phyloP scores from a whole-genome alignment of 2,329 filamentous ascomycete genomes.

The Lecanoromycetidae sp. region DNA sequence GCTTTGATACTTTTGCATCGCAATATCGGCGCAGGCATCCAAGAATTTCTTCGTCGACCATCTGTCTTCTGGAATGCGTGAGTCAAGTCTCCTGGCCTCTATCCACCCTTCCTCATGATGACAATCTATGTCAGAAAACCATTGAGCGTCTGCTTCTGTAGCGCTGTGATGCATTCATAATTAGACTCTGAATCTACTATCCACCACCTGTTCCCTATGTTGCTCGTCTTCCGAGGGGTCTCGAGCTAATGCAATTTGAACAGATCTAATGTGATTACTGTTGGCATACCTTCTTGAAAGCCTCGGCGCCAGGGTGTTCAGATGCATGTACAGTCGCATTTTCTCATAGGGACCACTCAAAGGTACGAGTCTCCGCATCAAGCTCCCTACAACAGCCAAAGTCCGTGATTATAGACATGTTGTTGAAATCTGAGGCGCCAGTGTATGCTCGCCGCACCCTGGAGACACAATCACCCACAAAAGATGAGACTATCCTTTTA shows the following conservation, averaged over 20 bases:
- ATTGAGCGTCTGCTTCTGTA: slow-evolving; percentile 10
- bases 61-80: no score
- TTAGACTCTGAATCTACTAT: slow-evolving; percentile 13
- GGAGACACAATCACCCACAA: slow-evolving; percentile 9
- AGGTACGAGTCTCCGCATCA: neutral
- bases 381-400: neutral
- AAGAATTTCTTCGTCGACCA: no score
- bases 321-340: neutral
- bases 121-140: slow-evolving; percentile 11
- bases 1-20: slow-evolving; percentile 21
- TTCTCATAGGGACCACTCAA: no score
- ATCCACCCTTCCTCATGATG: slow-evolving; percentile 12
- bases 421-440: slow-evolving; percentile 13
- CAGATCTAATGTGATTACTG: neutral
- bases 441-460: slow-evolving; percentile 6
- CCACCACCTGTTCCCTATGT: neutral
- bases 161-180: slow-evolving; percentile 10
- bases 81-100: no score
- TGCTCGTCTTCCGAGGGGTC: neutral
- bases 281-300: no score
- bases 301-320: neutral
- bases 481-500: slow-evolving; percentile 3
- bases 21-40: no score
- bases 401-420: slow-evolving; percentile 9
- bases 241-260: neutral